These are phyloP conservation scores for Botryotinia narcissicola DNA, from an alignment of 2,329 filamentous ascomycete species.

Conservation along the genomic window DNA sequence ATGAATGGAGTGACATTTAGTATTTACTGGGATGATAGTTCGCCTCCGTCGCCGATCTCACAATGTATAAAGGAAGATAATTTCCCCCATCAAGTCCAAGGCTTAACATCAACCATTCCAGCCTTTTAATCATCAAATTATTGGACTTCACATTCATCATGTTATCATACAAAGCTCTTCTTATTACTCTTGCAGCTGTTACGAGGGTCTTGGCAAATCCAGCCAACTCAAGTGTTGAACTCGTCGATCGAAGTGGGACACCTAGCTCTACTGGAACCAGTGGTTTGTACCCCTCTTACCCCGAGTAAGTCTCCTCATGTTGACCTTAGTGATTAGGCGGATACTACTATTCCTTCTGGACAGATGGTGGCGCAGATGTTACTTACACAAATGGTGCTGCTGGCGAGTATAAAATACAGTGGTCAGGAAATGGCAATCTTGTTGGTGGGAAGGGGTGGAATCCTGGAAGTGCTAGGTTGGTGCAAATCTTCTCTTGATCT, in stretches of 20 bases:
- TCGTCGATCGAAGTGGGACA: conserved; percentile 4
- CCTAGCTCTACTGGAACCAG: conserved; percentile 14
- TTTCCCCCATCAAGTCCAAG: background rate
- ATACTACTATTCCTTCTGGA: conserved; percentile 59
- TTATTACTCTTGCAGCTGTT: background rate
- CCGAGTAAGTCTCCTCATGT: background rate
- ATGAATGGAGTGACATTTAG: background rate
- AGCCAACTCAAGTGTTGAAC: background rate
- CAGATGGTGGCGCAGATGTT: conserved; percentile 48
- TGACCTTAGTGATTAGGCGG: background rate
- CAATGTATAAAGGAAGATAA: background rate
- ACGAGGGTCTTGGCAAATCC: background rate
- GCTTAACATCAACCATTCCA: background rate
- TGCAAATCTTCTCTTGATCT: background rate
- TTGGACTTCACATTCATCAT: background rate
- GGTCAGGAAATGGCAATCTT: conserved; percentile 48
- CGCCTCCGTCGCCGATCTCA: no score
- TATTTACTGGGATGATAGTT: background rate
- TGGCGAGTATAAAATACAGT: conserved; percentile 50
- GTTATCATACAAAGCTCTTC: background rate
- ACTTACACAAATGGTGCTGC: conserved; percentile 54
- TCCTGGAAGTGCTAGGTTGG: conserved; percentile 38
- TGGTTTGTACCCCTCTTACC: background rate
- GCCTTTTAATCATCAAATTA: background rate
- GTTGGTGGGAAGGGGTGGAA: conserved; percentile 53